phyloP scores from a whole-genome alignment of 345 rosid genomes.

The Physaria fendleri region DNA sequence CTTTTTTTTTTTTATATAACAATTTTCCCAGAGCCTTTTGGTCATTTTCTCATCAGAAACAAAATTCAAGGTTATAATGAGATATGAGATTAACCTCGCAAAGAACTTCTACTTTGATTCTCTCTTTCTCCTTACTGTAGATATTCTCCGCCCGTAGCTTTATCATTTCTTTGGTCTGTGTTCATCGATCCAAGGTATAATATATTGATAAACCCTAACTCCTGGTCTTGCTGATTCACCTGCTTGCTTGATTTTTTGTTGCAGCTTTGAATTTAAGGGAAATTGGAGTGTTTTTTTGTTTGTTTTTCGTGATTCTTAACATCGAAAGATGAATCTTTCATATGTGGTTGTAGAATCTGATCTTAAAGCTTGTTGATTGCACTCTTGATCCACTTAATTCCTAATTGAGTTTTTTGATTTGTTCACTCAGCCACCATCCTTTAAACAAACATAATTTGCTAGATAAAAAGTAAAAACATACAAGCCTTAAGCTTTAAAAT shows the following conservation, averaged over 20 bases:
- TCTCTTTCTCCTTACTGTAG: not conserved
- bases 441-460: not conserved
- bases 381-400: not conserved
- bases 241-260: not conserved
- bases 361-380: not conserved
- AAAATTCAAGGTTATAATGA: no score
- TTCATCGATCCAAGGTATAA: not conserved
- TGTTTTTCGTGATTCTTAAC: not conserved
- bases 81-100: no score
- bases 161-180: not conserved
- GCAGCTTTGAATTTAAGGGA: conserved; percentile 14
- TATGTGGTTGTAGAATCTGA: not conserved
- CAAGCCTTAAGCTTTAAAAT: not conserved
- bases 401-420: not conserved
- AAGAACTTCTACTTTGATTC: not conserved
- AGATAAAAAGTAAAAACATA: not conserved
- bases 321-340: not conserved
- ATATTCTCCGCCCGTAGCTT: not conserved
- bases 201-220: not conserved
- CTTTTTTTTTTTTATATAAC: no score
- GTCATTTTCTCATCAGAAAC: no score
- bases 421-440: not conserved
- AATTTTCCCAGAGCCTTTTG: no score
- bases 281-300: not conserved
- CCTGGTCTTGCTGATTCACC: not conserved